Percentiles rank a stretch among this genome's conserved stretches.
These are phyloP conservation scores for Conoideocrella luteorostrata DNA, from an alignment of 2,329 filamentous ascomycete species.

Conservation along the genomic window DNA sequence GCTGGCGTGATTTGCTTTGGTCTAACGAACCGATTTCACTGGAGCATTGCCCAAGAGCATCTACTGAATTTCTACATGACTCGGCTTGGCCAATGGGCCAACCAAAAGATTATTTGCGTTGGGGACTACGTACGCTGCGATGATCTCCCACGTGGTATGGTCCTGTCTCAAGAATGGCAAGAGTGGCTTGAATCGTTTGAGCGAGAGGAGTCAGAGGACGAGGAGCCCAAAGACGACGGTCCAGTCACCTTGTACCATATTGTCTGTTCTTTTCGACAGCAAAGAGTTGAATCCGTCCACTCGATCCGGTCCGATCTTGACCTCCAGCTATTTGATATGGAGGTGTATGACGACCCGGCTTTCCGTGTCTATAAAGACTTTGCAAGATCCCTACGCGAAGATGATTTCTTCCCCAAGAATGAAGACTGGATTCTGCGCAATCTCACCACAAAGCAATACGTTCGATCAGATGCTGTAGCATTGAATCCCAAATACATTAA, in stretches of 20 bases:
- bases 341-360: no score
- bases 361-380: not conserved
- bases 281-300: no score
- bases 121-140: not conserved
- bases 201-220: no score
- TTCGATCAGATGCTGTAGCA: not conserved
- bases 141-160: not conserved
- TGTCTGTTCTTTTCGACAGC: no score
- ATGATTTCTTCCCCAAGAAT: not conserved
- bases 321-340: no score
- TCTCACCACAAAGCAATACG: conserved; percentile 2
- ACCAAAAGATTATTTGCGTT: not conserved
- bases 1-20: not conserved
- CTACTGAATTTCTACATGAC: not conserved
- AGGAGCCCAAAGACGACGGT: no score
- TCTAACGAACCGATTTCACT: conserved; percentile 4
- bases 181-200: no score
- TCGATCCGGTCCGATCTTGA: no score
- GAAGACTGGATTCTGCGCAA: conserved; percentile 4
- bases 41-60: not conserved
- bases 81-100: not conserved
- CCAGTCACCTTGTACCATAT: no score
- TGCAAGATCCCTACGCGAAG: not conserved
- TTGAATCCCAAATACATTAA: not conserved
- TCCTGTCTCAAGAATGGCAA: no score